Base-by-base conservation (phyloP, 2,329 filamentous ascomycete species). In the Alternaria gansuensis region DNA sequence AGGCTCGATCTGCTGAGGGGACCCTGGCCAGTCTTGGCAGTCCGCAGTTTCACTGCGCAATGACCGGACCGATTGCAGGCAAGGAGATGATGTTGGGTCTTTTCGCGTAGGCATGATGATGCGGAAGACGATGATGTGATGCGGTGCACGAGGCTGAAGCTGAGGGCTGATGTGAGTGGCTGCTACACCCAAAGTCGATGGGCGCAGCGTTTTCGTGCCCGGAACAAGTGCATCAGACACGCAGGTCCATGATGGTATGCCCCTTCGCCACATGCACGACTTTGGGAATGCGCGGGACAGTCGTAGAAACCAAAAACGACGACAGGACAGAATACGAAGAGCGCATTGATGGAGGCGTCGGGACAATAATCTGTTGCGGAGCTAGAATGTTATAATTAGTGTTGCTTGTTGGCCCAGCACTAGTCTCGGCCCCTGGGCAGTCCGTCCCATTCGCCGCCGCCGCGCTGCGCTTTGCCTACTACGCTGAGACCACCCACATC, bases 321-420 rank as follows among this genome's bases (percentile, higher is more conserved):
- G 29, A 33, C 44, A 8, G n/a, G 2, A 2, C 37, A 40, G 29
- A 36, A 48, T 48, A 50, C 48, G 48, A 50, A 13, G 21, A 3
- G 31, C 37, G 55, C 55, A 58, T 58, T 51, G 52, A 45, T 33
- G 31, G 6, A 9, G 24, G 8, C 4, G 36, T 43, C 51, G 50
- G 55, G 26, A 54, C 29, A 31, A 54, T 49, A 41, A 48, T 43
- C 34, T 54, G 55, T 43, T 58, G 55, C 55, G 55, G 55, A 58
- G 55, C 55, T 43, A 31, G 51, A 37, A 43, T 54, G 55, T 58
- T 58, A 58, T 58, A 58, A 54, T 58, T 58, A 58, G 55, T 33
- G 55, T 41, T 51, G 31, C 46, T 17, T 17, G 45, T 51, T 37
- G 49, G 41, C 34, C 39, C 53, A 46, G 54, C 54, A 49, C 54